These are phyloP conservation scores for Aspergillus phoenicis DNA, from an alignment of 2,329 filamentous ascomycete genomes.

Conservation along the genomic window DNA sequence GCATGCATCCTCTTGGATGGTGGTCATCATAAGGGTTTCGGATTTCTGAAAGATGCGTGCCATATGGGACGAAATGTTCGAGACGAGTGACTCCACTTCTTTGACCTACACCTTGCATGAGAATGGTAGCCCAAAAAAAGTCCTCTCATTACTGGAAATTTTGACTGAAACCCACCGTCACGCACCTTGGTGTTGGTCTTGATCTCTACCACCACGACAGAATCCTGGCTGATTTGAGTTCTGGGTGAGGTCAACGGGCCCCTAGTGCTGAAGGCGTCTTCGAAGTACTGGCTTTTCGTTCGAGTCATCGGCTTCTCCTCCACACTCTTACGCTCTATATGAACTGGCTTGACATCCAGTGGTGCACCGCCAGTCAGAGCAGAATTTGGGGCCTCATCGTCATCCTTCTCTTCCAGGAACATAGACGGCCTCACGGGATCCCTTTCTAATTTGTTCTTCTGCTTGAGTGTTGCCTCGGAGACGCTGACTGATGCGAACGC, in stretches of 20 bases:
- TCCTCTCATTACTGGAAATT: too few species aligned
- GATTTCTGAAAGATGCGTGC: constrained; percentile 75
- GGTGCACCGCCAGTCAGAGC: constrained; percentile 17
- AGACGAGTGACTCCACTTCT: constrained; percentile 74
- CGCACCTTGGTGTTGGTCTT: constrained; percentile 65
- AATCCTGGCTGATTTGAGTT: constrained; percentile 56
- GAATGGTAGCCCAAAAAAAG: background rate
- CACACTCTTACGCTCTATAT: constrained; percentile 17
- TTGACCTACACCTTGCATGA: constrained; percentile 55
- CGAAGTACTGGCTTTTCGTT: constrained; percentile 44
- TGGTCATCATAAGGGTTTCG: constrained; percentile 72
- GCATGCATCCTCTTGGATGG: constrained; percentile 73
- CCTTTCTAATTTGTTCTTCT: constrained; percentile 23
- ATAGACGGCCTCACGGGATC: constrained; percentile 25
- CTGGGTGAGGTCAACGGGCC: constrained; percentile 41
- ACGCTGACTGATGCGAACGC: constrained; percentile 17
- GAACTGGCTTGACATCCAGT: constrained; percentile 19
- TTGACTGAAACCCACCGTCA: background rate
- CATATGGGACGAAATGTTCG: constrained; percentile 71
- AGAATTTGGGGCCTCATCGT: constrained; percentile 25
- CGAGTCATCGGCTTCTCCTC: constrained; percentile 30
- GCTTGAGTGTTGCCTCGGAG: constrained; percentile 24
- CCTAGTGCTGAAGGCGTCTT: constrained; percentile 42
- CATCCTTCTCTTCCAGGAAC: constrained; percentile 28
- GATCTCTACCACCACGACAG: constrained; percentile 65